Percentiles rank a stretch among this genome's conserved stretches.
phyloP scores from a whole-genome alignment of 148 eudicot species.

The Cornus florida region DNA sequence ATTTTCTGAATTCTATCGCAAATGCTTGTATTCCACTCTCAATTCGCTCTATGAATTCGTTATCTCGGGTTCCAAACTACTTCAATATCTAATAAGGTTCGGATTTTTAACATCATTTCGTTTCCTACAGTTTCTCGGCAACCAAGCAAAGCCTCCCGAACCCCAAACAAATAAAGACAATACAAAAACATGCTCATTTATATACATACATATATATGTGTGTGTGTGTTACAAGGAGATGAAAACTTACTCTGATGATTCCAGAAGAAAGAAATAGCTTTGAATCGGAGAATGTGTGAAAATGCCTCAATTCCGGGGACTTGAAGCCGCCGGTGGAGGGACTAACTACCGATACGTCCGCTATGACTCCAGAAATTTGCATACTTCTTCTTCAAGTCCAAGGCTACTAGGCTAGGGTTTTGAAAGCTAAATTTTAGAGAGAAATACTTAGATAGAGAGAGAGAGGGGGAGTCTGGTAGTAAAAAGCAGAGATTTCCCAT shows the following conservation, averaged over 20 bases:
- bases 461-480: neutral
- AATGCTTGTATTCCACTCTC: neutral
- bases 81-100: neutral
- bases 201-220: neutral
- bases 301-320: constrained; percentile 32
- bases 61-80: too few relatives aligned
- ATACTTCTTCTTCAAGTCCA: constrained; percentile 14
- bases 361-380: constrained; percentile 46
- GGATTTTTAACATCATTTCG: neutral
- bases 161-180: neutral
- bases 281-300: constrained; percentile 23
- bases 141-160: constrained; percentile 1
- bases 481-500: neutral
- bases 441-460: neutral
- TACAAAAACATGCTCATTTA: neutral
- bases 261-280: constrained; percentile 22
- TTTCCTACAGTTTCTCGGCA: constrained; percentile 8
- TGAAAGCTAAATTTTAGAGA: neutral
- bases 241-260: constrained; percentile 29
- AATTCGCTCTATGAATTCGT: too few relatives aligned
- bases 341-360: constrained; percentile 44
- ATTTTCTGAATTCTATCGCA: neutral
- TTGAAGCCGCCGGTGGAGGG: constrained; percentile 38
- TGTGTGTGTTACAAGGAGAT: neutral
- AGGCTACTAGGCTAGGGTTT: neutral